These are phyloP conservation scores for Penicillium nucicola DNA, from an alignment of 495 filamentous ascomycete species.

Conservation along the genomic window DNA sequence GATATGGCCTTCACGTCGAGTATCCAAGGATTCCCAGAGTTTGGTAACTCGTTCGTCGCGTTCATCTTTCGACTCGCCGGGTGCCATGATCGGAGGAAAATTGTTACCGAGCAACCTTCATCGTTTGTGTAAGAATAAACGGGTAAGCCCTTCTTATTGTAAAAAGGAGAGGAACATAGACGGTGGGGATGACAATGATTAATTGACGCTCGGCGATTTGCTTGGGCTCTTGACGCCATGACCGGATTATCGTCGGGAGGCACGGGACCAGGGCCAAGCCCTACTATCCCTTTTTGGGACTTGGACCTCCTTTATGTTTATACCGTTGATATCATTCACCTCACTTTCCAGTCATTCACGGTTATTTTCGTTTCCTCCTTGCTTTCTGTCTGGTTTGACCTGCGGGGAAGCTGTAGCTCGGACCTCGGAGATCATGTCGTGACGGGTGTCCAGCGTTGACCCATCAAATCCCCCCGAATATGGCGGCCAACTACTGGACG, in stretches of 20 bases:
- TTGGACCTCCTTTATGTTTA: neutral
- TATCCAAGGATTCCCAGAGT: slow-evolving; percentile 79
- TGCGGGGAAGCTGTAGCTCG: neutral
- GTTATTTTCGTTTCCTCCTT: neutral
- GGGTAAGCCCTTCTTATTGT: neutral
- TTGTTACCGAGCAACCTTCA: slow-evolving; percentile 41
- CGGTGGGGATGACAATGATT: slow-evolving; percentile 25
- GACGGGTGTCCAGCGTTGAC: neutral
- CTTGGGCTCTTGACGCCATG: slow-evolving; percentile 34
- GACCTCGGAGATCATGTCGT: slow-evolving; percentile 2
- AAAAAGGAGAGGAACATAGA: neutral
- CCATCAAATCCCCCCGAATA: slow-evolving; percentile 32
- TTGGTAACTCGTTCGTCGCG: slow-evolving; percentile 73
- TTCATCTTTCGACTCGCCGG: slow-evolving; percentile 64
- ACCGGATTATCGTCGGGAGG: slow-evolving; percentile 11
- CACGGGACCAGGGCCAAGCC: slow-evolving; percentile 38
- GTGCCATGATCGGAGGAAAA: slow-evolving; percentile 39
- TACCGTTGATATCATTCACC: neutral
- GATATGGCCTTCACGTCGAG: slow-evolving; percentile 68
- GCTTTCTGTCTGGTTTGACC: neutral
- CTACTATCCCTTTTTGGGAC: slow-evolving; percentile 37
- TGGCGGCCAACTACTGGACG: slow-evolving; percentile 97
- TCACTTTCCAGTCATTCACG: slow-evolving; percentile 1
- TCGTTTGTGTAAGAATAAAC: slow-evolving; percentile 22
- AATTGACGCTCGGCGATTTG: slow-evolving; percentile 42